Base-by-base conservation (phyloP, 2,329 filamentous ascomycete species). In the Myrmaecium sp. region DNA sequence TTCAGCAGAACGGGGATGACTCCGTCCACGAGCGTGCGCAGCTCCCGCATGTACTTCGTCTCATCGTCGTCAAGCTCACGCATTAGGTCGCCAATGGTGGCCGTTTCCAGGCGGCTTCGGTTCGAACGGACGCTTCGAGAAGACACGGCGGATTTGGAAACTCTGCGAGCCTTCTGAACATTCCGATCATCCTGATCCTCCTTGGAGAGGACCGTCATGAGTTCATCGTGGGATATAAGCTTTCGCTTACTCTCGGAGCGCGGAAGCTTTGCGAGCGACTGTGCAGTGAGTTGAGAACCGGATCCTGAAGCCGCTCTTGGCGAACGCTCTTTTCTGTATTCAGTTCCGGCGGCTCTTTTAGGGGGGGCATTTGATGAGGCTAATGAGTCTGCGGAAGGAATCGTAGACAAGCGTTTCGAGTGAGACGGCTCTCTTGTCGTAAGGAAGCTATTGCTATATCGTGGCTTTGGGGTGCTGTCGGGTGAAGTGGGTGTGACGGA, bases 1-100 rank as follows among this genome's bases (percentile, higher is more conserved):
- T 75, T 81, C 27, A 98, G 58, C 2, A 98, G 64, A 2, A 95
- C 86, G 0, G 89, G 89, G 30, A 98, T 80, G 13, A 98, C 86
- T 30, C 89, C 89, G 40, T 93, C 84, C 5, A 95, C 84, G 17
- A 98, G 56, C 1, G 89, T 94, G 44, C 83, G 82, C 17, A 98
- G 64, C 51, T 98, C 89, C 29, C 84, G 69, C 52, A 77, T 75
- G 45, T 95, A 98, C 38, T 89, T 77, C 23, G 68, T 59, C 51
- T 98, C 89, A 39, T 95, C 89, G 4, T 76, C 68, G 7, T 69
- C 62, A 35, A 98, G 72, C 43, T 93, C 83, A 27, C 66, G 64
- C 47, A 95, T 65, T 12, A 95, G 58, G 35, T 86, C 82, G 13
- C 69, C 62, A 7, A 82, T 62, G 1, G 75, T 84, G 21, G 77